Evolutionary conservation across 768 basidiomycete genomes (phyloP).

Genomic region (Boletus sp.): DNA sequence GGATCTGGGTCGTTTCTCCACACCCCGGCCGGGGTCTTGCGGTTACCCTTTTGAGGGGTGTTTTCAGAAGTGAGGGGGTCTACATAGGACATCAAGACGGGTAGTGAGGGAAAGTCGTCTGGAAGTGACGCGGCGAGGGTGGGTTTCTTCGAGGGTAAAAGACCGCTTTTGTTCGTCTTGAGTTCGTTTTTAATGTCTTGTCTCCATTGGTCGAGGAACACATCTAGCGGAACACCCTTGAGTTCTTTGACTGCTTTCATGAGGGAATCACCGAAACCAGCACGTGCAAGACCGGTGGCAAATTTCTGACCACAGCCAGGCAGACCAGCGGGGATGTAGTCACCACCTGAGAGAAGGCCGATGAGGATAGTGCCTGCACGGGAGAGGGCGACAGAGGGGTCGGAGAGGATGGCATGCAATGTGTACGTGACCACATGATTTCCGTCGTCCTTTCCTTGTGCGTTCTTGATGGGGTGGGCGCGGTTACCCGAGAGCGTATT

Average conservation of each 20-base stretch:
- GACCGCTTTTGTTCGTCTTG: slow-evolving; percentile 61
- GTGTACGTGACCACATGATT: slow-evolving; percentile 54
- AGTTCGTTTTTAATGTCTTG: slow-evolving; percentile 60
- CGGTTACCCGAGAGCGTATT: slow-evolving; percentile 72
- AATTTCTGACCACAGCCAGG: slow-evolving; percentile 66
- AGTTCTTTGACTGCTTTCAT: slow-evolving; percentile 56
- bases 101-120: slow-evolving; percentile 67
- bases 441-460: slow-evolving; percentile 70
- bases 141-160: slow-evolving; percentile 63
- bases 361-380: slow-evolving; percentile 74
- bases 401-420: slow-evolving; percentile 38
- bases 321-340: slow-evolving; percentile 77
- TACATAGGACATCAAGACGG: slow-evolving; percentile 75
- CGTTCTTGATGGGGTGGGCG: slow-evolving; percentile 59
- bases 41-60: slow-evolving; percentile 36
- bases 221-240: slow-evolving; percentile 41
- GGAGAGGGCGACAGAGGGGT: slow-evolving; percentile 52
- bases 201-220: slow-evolving; percentile 65
- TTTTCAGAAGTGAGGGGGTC: slow-evolving; percentile 77
- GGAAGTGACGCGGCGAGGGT: slow-evolving; percentile 60
- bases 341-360: slow-evolving; percentile 84
- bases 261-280: slow-evolving; percentile 75
- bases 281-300: slow-evolving; percentile 75
- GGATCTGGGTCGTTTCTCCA: slow-evolving; percentile 66
- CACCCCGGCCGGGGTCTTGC: slow-evolving; percentile 35